phyloP scores from a whole-genome alignment of 495 filamentous ascomycete species.

The Talaromyces stipitatus region DNA sequence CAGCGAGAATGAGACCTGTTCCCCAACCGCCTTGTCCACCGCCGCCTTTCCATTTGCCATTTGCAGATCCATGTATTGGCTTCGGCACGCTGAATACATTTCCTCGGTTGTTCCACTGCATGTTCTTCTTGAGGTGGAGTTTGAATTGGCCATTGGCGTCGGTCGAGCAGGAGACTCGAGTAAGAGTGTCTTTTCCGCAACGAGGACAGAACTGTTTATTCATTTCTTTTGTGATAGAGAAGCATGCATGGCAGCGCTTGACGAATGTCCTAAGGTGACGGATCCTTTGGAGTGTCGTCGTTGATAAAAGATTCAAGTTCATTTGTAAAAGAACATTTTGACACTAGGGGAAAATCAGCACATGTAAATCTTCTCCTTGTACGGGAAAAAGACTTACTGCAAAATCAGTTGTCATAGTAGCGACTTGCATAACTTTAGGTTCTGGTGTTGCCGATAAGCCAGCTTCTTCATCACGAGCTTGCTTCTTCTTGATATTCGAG shows the following conservation, averaged over 20 bases:
- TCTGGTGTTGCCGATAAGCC: slow-evolving; percentile 40
- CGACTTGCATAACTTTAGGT: slow-evolving; percentile 64
- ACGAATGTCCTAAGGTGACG: slow-evolving; percentile 76
- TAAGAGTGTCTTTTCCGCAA: slow-evolving; percentile 82
- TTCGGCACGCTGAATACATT: slow-evolving; percentile 89
- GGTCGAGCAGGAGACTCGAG: slow-evolving; percentile 78
- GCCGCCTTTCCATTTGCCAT: slow-evolving; percentile 62
- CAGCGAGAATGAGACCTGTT: slow-evolving; percentile 69
- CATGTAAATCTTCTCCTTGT: background rate
- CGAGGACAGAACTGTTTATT: slow-evolving; percentile 86
- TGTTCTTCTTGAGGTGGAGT: slow-evolving; percentile 87
- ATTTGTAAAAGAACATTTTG: slow-evolving; percentile 92
- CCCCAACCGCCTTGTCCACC: slow-evolving; percentile 89
- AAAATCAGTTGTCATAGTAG: slow-evolving; percentile 87
- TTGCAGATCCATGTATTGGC: slow-evolving; percentile 70
- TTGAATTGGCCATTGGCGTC: slow-evolving; percentile 72
- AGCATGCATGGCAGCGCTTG: slow-evolving; percentile 91
- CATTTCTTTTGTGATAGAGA: slow-evolving; percentile 77
- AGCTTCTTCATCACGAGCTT: slow-evolving; percentile 54
- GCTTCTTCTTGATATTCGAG: slow-evolving; percentile 78
- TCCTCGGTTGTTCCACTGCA: slow-evolving; percentile 91
- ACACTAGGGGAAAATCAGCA: slow-evolving; percentile 27
- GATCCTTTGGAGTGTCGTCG: slow-evolving; percentile 62
- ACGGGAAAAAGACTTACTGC: slow-evolving; percentile 48
- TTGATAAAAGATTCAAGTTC: slow-evolving; percentile 84